Evolutionary conservation across 2,329 filamentous ascomycete genomes (phyloP), one percentile per base, ranked within the genome.

Genomic region (Ascochyta koolunga): DNA sequence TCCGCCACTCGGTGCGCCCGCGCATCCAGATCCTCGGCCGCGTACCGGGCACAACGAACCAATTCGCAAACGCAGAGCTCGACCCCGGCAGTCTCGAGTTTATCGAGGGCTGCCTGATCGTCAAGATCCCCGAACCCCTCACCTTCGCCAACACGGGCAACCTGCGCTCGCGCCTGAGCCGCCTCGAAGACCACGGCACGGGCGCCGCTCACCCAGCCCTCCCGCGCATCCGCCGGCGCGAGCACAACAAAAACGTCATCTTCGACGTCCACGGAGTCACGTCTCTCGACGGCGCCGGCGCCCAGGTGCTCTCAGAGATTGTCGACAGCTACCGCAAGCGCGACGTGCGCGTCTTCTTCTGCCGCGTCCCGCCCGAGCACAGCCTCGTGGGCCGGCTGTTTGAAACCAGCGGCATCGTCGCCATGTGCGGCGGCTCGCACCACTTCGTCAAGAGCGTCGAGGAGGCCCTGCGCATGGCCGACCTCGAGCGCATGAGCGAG

Each of bases 261-360:
- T 98, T 99, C 68, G 95, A 99, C 71, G 92, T 98, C 7, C 93
- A 98, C 65, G 95, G 95, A n/a, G 95, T 99, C 3, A 96, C 93
- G 0, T 89, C 89, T 24, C 87, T 99, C 66, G 95, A 99, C 71
- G 95, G 92, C 5, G 96, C 92, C 0, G 95, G 93, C 1, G 89
- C 91, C 0, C 95, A 98, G 76, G 93, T 98, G 0, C 80, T 99
- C 2, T 84, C 86, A 40, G 95, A 98, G 76, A 98, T 98, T 62
- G 91, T 99, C 15, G 80, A 86, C 41, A 83, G 80, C 25, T 98
- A 98, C 72, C 80, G 87, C n/a, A 83, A 89, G 29, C 81, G 88
- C 4, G 89, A 89, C 0, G 91, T 93, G 1, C 79, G 85, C 2
- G 89, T 95, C 8, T 93, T 90, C 71, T 93, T 93, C 71, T 87